Base-by-base conservation (phyloP, 257 asterid species). In the Scutellaria minor region DNA sequence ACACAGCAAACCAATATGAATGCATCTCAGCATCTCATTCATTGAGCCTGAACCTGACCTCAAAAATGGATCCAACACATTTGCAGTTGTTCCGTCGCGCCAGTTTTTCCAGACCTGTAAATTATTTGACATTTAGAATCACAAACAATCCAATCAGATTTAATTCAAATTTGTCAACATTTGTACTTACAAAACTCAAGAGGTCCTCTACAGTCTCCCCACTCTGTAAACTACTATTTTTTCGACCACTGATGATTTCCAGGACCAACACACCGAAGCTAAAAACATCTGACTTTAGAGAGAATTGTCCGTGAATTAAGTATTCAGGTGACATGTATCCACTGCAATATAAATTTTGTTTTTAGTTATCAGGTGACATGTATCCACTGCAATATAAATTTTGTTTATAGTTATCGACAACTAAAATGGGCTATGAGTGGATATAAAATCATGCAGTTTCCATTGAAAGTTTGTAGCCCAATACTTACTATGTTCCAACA, bases 401-500 rank as follows among this genome's bases (percentile, higher is more conserved):
- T n/a, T n/a, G n/a, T n/a, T n/a, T n/a, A n/a, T n/a, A n/a, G n/a
- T n/a, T 24, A 24, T 24, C 27, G 2, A 24, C 27, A 24, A 2
- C 2, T 24, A 24, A 24, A 24, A 24, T 2, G 2, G 2, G 2
- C 27, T 1, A 24, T 2, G 27, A 31, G 37, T 31, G 0, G 3
- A 2, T 4, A 3, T 4, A 4, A 4, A 31, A 31, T 31, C 37
- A 31, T 31, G 27, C 3, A 31, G 37, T 31, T 31, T 31, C 37
- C 37, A 31, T 4, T 31, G 37, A 31, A 41, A 9, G 2, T 62
- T n/a, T 60, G 4, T 39, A n/a, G 5, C 14, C 31, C 5, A 35
- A 15, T 61, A 70, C 87, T 81, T 87, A 81, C 93, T 68, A 79
- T 62, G 88, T 83, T n/a, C 93, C 88, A 7, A 78, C 87, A 64